phyloP scores from a whole-genome alignment of 2,329 filamentous ascomycete genomes.

The Alternaria tenuissima region DNA sequence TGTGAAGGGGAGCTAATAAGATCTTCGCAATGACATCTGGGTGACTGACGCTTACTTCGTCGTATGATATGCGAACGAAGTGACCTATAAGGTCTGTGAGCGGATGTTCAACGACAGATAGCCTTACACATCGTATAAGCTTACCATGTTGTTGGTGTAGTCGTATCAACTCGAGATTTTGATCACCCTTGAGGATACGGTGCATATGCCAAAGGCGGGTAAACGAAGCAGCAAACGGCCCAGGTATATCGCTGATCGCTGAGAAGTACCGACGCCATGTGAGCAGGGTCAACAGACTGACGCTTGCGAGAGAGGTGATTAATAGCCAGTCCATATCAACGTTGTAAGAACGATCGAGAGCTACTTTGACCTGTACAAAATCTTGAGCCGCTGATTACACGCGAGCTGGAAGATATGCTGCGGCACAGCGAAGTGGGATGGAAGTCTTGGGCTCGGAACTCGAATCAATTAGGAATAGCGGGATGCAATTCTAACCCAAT shows the following conservation, averaged over 20 bases:
- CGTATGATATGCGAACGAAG: conserved; percentile 56
- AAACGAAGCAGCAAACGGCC: conserved; percentile 54
- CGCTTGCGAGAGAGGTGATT: background rate
- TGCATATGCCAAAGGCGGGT: conserved; percentile 49
- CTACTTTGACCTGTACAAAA: background rate
- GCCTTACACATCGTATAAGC: background rate
- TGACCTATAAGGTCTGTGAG: conserved; percentile 27
- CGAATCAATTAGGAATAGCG: background rate
- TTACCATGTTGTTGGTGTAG: conserved; percentile 49
- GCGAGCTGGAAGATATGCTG: background rate
- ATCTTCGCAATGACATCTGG: conserved; percentile 52
- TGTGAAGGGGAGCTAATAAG: conserved; percentile 42
- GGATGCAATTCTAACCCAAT: background rate
- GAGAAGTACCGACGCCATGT: conserved; percentile 57
- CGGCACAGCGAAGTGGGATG: background rate
- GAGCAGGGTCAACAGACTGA: background rate
- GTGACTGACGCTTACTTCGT: conserved; percentile 57
- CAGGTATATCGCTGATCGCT: conserved; percentile 53
- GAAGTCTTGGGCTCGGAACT: background rate
- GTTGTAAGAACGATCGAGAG: background rate
- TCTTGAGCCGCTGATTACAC: background rate
- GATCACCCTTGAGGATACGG: conserved; percentile 50
- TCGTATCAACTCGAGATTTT: conserved; percentile 49
- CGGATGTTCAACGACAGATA: background rate
- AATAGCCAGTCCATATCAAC: background rate